phyloP scores from a whole-genome alignment of 2,329 filamentous ascomycete genomes.

The Trichoderma sp. region DNA sequence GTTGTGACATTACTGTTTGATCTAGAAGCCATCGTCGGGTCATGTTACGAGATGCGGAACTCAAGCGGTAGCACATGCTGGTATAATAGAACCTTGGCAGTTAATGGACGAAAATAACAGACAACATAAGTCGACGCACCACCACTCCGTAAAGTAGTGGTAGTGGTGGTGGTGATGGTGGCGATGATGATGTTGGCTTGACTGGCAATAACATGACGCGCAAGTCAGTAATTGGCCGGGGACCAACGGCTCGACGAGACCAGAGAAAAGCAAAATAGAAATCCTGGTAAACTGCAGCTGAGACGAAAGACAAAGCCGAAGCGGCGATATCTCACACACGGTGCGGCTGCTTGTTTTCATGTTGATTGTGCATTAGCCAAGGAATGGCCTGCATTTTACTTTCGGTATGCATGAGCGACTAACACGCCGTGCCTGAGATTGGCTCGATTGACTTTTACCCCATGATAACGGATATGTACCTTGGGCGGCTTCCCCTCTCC shows the following conservation, averaged over 20 bases:
- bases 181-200: not conserved
- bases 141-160: no score
- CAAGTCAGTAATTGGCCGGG: not conserved
- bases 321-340: constrained; percentile 1
- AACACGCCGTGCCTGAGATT: constrained; percentile 24
- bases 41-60: no score
- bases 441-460: constrained; percentile 7
- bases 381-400: constrained; percentile 26
- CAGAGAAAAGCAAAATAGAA: not conserved
- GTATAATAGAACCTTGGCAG: no score
- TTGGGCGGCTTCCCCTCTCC: constrained; percentile 14
- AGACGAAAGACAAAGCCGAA: not conserved
- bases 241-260: constrained; percentile 3
- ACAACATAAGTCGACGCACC: no score
- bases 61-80: not conserved
- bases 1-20: not conserved
- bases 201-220: not conserved
- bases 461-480: constrained; percentile 24
- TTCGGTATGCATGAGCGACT: constrained; percentile 23
- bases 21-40: not conserved
- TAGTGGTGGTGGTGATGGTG: no score
- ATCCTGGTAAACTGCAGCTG: not conserved
- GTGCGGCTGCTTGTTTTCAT: constrained; percentile 13
- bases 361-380: constrained; percentile 12
- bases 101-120: no score